phyloP scores from a whole-genome alignment of 1,284 basidiomycete species.

The Cystobasidium slooffiae region DNA sequence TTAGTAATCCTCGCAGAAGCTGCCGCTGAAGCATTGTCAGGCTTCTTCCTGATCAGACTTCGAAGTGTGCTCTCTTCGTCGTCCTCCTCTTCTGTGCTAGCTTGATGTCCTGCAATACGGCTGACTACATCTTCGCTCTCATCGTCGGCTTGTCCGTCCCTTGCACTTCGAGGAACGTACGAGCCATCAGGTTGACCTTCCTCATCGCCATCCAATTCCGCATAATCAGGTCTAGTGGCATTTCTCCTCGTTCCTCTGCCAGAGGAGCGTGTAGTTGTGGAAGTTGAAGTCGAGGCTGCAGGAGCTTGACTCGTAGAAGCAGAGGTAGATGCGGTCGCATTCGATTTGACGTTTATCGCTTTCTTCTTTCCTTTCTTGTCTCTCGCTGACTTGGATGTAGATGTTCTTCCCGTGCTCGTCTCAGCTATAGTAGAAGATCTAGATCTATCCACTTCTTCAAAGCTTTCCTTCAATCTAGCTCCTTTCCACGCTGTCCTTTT shows the following conservation, averaged over 20 bases:
- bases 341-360: background rate
- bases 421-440: background rate
- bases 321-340: background rate
- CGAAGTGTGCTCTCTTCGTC: too few relatives aligned
- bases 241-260: background rate
- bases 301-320: background rate
- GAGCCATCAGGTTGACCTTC: conserved; percentile 5
- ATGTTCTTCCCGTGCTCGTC: background rate
- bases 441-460: conserved; percentile 17
- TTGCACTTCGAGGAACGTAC: background rate
- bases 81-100: too few relatives aligned
- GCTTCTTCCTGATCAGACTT: too few relatives aligned
- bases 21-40: background rate
- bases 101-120: too few relatives aligned
- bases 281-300: background rate
- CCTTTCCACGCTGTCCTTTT: conserved; percentile 6
- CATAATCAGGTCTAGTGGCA: conserved; percentile 6
- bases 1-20: background rate
- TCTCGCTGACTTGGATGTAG: background rate
- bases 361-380: background rate
- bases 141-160: background rate
- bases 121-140: too few relatives aligned
- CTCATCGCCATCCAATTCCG: conserved; percentile 3
- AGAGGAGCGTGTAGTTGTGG: background rate
- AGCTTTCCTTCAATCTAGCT: conserved; percentile 10